phyloP scores from a whole-genome alignment of 192 early-diverging fungal genomes.

The Entophlyctis luteolus region DNA sequence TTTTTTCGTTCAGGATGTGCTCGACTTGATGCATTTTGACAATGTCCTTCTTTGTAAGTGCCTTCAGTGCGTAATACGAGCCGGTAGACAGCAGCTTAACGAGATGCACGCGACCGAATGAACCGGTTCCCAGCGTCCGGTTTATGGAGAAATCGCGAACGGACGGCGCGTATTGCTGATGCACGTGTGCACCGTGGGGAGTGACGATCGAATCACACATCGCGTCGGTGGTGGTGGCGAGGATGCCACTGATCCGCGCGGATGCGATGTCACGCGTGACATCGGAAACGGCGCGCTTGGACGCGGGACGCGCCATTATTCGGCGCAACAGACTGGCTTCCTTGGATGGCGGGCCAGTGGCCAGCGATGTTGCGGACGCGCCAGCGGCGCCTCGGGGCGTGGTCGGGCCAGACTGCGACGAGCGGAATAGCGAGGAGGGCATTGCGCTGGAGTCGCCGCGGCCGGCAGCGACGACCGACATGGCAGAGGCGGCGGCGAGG shows the following conservation, averaged over 20 bases:
- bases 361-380: not conserved
- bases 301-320: not conserved
- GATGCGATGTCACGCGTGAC: not conserved
- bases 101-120: conserved; percentile 90
- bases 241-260: not conserved
- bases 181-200: not conserved
- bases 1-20: conserved; percentile 90
- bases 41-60: conserved; percentile 79
- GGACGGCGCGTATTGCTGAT: no score
- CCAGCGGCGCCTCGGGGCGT: not conserved
- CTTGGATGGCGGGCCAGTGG: not conserved
- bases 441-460: not conserved
- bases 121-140: conserved; percentile 69
- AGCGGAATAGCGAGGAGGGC: not conserved
- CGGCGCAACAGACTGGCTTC: conserved; percentile 5
- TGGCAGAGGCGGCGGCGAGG: not conserved
- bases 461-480: not conserved
- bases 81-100: conserved; percentile 67
- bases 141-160: conserved; percentile 18
- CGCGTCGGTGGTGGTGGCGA: not conserved
- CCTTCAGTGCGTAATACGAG: conserved; percentile 87
- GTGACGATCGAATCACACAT: not conserved
- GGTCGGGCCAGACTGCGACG: not conserved
- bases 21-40: conserved; percentile 89
- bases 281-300: not conserved